These are phyloP conservation scores for Cicer pinnatifidum DNA, from an alignment of 306 rosid genomes.

Conservation along the genomic window DNA sequence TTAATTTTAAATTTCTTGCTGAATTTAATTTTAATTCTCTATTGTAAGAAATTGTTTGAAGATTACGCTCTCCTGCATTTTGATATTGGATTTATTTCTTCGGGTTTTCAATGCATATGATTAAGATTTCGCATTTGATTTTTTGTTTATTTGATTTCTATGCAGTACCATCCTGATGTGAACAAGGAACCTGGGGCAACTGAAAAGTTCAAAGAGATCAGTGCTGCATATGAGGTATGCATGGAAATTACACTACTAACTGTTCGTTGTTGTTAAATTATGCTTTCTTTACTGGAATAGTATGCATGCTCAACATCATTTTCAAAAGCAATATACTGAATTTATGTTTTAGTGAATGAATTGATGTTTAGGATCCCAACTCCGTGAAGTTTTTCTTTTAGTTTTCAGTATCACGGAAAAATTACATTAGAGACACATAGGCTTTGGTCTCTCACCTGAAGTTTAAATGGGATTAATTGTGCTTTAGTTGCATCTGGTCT, in stretches of 20 bases:
- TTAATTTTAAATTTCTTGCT: not conserved
- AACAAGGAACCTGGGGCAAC: slow-evolving; percentile 97
- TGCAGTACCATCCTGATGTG: slow-evolving; percentile 95
- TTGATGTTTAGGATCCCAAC: slow-evolving; percentile 16
- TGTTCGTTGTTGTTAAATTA: slow-evolving; percentile 14
- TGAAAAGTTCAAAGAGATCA: slow-evolving; percentile 92
- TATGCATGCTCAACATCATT: not conserved
- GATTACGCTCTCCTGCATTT: not conserved
- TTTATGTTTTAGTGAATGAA: not conserved
- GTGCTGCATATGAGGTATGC: slow-evolving; percentile 92
- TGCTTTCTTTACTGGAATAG: not conserved
- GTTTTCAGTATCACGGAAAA: slow-evolving; percentile 2
- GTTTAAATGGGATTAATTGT: not conserved
- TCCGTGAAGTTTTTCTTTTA: not conserved
- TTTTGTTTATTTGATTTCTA: slow-evolving; percentile 27
- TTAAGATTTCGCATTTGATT: slow-evolving; percentile 36
- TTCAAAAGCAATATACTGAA: not conserved
- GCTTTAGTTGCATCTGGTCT: not conserved
- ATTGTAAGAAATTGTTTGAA: not conserved
- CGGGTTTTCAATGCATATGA: not conserved
- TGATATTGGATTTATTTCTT: not conserved
- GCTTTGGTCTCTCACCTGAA: not conserved
- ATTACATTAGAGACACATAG: not conserved
- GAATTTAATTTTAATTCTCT: not conserved
- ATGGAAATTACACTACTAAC: slow-evolving; percentile 32